Evolutionary conservation across 768 basidiomycete genomes (phyloP), one percentile per base, ranked within the genome.

Genomic region (Heimioporus sp.): DNA sequence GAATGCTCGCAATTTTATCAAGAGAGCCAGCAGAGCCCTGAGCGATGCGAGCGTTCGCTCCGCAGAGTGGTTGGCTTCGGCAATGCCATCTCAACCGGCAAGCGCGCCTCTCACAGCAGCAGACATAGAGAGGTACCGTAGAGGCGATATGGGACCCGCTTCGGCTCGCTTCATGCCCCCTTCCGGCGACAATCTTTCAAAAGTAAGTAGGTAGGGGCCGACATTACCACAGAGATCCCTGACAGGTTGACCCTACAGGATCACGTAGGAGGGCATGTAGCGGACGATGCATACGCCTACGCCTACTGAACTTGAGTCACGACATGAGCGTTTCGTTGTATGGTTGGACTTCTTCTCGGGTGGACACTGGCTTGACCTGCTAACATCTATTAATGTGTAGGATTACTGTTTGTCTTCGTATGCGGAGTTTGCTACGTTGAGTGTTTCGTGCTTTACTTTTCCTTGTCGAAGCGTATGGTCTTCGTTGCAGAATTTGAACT

Each of bases 211-310:
- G 36, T 28, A 28, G 24, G 24, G 6, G 7, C 24, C 24, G 24
- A 28, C 24, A 28, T 28, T 28, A 28, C 4, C 24, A 28, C 24
- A 28, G 7, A 28, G 24, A 28, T 5, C 5, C 24, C 24, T 28
- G 24, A 28, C 24, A 28, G 38, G 16, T 20, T 43, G 21, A 36
- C 32, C 43, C 17, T 46, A 13, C 24, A 36, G 19, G 5, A 76
- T 74, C 65, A 39, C 73, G 73, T 2, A 65, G 24, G 24, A 28
- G 24, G 24, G 24, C 24, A 6, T 3, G 24, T 4, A 63, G 48
- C 65, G 65, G 50, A 57, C 39, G 2, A 75, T 72, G 24, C 77
- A 73, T 8, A 55, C 60, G 9, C 70, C 72, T 17, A 63, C 65
- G 8, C 64, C 38, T 11, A 52, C 56, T n/a, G 53, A 53, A 11